A percentile compares a stretch with the other conserved stretches of the same genome.
Conservation (phyloP, 495 filamentous ascomycete genomes). For the Lophium mytilinum region DNA sequence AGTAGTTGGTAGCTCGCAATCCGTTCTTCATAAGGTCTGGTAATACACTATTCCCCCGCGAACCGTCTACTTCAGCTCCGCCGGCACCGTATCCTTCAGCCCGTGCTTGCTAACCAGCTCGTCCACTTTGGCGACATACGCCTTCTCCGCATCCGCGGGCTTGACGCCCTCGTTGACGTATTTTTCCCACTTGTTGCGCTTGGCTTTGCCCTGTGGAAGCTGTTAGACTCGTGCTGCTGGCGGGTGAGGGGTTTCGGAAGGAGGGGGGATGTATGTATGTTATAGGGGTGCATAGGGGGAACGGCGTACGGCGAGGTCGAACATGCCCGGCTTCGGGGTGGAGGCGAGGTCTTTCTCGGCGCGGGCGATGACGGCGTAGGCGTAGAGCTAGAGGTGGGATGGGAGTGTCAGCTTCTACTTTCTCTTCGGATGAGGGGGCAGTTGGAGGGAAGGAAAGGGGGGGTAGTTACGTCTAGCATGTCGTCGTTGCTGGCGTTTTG, state of each 20-base stretch:
- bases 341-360: conserved; percentile 37
- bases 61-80: neutral
- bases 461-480: conserved; percentile 54
- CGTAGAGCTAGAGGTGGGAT: conserved; percentile 42
- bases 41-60: neutral
- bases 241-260: neutral
- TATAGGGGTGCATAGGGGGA: neutral
- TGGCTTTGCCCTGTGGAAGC: conserved; percentile 60
- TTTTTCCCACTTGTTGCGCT: conserved; percentile 66
- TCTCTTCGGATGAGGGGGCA: neutral
- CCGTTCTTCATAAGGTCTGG: neutral
- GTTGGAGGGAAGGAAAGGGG: neutral
- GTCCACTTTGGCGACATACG: conserved; percentile 67
- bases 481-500: conserved; percentile 43
- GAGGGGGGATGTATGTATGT: neutral
- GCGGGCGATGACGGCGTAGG: conserved; percentile 48
- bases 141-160: conserved; percentile 56
- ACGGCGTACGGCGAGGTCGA: conserved; percentile 44
- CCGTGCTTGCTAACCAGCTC: conserved; percentile 60
- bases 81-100: neutral
- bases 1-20: too few species aligned
- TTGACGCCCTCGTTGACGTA: conserved; percentile 50
- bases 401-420: neutral
- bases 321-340: conserved; percentile 42
- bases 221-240: neutral